These are phyloP conservation scores for Hypericum androsaemum DNA, from an alignment of 345 rosid genomes.

Conservation along the genomic window DNA sequence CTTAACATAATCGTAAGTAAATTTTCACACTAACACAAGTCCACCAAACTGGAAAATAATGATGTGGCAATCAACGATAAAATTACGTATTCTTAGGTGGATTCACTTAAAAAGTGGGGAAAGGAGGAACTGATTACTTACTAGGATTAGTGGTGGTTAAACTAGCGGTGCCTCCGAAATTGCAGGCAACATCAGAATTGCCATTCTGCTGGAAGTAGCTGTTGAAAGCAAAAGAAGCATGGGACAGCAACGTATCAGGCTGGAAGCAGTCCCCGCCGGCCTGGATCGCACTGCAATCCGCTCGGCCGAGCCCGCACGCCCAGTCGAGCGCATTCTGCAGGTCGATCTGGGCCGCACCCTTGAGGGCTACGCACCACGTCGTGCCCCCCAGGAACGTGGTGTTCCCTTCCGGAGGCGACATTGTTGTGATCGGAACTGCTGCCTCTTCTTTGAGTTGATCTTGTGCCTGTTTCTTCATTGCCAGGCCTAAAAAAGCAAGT, in stretches of 20 bases:
- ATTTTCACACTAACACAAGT: no score
- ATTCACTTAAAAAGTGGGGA: not conserved
- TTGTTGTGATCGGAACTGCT: conserved; percentile 24
- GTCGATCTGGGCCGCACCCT: conserved; percentile 60
- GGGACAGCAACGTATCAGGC: conserved; percentile 19
- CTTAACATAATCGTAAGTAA: no score
- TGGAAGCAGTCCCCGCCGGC: conserved; percentile 15
- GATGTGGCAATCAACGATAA: no score
- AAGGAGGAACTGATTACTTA: not conserved
- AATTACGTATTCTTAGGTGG: no score
- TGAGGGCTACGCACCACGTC: conserved; percentile 65
- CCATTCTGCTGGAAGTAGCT: conserved; percentile 25
- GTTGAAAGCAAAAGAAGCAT: conserved; percentile 26
- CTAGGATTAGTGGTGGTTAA: conserved; percentile 16
- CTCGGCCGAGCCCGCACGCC: conserved; percentile 88
- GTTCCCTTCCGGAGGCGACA: conserved; percentile 79
- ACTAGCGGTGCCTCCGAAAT: conserved; percentile 23
- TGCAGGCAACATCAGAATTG: conserved; percentile 28
- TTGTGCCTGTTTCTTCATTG: conserved; percentile 14
- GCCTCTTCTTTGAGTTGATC: conserved; percentile 35
- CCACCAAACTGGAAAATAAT: no score
- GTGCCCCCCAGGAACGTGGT: conserved; percentile 25
- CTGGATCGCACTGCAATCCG: conserved; percentile 20
- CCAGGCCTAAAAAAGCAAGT: conserved; percentile 1
- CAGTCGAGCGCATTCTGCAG: conserved; percentile 85